Base-by-base conservation (phyloP, 2,329 filamentous ascomycete genomes). In the Ophiosphaerella korrae region DNA sequence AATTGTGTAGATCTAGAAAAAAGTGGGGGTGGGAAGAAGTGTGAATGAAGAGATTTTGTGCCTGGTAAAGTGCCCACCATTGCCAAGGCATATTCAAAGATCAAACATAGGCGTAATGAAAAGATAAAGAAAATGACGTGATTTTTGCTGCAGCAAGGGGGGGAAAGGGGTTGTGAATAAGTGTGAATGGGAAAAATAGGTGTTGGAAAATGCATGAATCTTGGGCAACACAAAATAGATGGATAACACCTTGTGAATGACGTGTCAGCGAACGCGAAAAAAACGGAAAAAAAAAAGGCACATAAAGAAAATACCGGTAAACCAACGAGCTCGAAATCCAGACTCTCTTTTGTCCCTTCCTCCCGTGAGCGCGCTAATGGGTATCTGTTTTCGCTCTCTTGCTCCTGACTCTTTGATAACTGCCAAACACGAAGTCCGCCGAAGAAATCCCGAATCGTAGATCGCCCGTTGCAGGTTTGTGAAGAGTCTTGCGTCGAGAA, bases 331-430 rank as follows among this genome's bases (percentile, higher is more conserved):
- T 29, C 26, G 5, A 29, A 44, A 34, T n/a, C 33, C 32, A 58
- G 48, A 55, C 47, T 42, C 48, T 34, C 18, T 4, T 21, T 21
- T 21, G 18, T 23, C 34, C 26, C 46, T 24, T 41, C 43, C 29
- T 29, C 39, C 52, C 38, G 9, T 45, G 44, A 53, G 13, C 50
- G 42, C 44, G 26, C 36, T 44, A 52, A 48, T 57, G 63, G 63
- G 63, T 67, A 67, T 65, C 63, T 58, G 50, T 57, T 56, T 41
- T 24, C 41, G 39, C 47, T 57, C 53, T 41, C 40, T 37, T 37
- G 24, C 23, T 56, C 40, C 52, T 36, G 45, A 50, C 21, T 34
- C 16, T 40, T 3, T 16, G 12, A n/a, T 7, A n/a, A n/a, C 23
- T 41, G 21, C 21, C 18, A 29, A 29, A 29, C 26, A 29, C 26